Base-by-base conservation (phyloP, 106 monocot genomes). In the Alisma plantagoaquatica region DNA sequence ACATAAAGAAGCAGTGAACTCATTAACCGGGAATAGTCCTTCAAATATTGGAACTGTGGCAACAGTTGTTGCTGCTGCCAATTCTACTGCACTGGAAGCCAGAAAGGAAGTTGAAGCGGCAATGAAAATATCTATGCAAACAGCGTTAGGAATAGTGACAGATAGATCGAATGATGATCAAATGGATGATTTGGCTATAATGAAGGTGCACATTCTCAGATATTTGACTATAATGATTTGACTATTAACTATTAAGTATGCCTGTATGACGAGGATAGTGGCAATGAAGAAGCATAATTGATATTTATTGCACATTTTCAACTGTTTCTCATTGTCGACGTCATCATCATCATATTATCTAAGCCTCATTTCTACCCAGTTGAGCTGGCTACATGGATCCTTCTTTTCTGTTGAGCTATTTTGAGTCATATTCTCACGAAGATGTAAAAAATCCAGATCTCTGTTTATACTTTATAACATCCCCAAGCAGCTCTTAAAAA, bases 1-100 rank as follows among this genome's bases (percentile, higher is more conserved):
- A 41, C 96, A 98, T 62, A 98, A 84, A 64, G 96, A 98, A 28
- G 96, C 96, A 50, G 96, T 98, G 43, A 89, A 89, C 74, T 84
- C 78, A n/a, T 75, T 98, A 59, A 65, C 72, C 64, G 89, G 89
- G 15, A 82, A 52, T 60, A 84, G 94, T 61, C 73, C 88, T 64
- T 41, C 84, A 31, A 84, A 78, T 46, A 35, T 98, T 23, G 96
- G 96, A 63, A 89, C 84, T 29, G 89, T 98, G 62, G 84, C 96
- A 27, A 81, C 84, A 22, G 96, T 78, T 14, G 80, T 98, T 64
- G 84, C 89, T 33, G 89, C 84, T 68, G 96, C 96, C 53, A 98
- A 98, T 59, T 72, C 96, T 20, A 72, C 76, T 43, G 81, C 96
- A 56, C n/a, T 69, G 46, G 89, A 98, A 71, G 84, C 89, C 17